Evolutionary conservation across 2,329 filamentous ascomycete genomes (phyloP), one percentile per base, ranked within the genome.

Genomic region (Aspergillus sp.): DNA sequence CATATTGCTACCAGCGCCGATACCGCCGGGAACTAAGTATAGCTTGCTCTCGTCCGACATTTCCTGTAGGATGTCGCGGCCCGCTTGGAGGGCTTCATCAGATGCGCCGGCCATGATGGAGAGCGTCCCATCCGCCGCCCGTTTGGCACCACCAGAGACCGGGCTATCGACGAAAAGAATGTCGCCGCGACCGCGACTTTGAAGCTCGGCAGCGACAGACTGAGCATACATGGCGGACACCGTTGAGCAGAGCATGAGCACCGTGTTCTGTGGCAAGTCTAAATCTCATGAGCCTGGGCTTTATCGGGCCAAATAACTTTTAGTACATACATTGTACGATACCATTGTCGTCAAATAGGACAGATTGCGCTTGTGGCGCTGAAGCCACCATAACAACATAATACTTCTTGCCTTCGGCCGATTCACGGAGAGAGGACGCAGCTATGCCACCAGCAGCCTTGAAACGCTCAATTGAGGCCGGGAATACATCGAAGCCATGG

Each of bases 331-430:
- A 61, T 46, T 69, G 63, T 8, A 67, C 67, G 58, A 79, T 87
- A 3, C 85, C 81, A 46, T 79, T 75, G 2, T 81, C 77, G 1
- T 84, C 84, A 62, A 91, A 85, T 2, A 92, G 75, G 1, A 89
- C 86, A 0, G 79, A 75, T 60, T 89, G 83, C 9, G 85, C 88
- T 70, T 91, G 89, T 41, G 84, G 80, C 2, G 87, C 85, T 0
- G 88, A 90, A 7, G 89, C 89, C 1, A 92, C 89, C 89, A 92
- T 91, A 71, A 86, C 86, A 31, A 91, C 81, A 66, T 88, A 86
- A 70, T 84, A 86, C 23, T 79, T 66, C 63, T 84, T 86, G 37
- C 78, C 81, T 46, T 76, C 75, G 15, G 88, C 89, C 0, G 87
- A 85, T 12, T 85, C 85, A 33, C 82, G 79, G 2, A 88, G 83